phyloP scores from a whole-genome alignment of 1,139 yeast genomes.

The Geotrichum carabidarum region DNA sequence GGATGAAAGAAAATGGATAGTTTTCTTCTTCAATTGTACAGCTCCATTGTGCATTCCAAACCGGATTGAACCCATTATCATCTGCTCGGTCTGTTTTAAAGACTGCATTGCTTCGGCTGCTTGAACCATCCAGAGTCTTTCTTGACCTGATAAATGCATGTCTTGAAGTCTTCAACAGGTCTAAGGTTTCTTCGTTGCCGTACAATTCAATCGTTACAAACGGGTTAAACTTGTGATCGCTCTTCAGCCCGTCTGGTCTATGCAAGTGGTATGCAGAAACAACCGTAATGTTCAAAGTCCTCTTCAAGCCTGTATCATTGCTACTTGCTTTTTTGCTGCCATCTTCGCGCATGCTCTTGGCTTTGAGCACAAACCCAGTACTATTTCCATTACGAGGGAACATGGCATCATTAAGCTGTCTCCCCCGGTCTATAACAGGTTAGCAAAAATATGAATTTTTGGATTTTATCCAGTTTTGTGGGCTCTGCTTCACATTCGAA shows the following conservation, averaged over 20 bases:
- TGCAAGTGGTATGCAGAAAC: constrained; percentile 87
- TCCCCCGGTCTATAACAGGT: constrained; percentile 59
- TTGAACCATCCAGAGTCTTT: constrained; percentile 17
- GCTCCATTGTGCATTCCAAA: constrained; percentile 58
- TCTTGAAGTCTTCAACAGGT: constrained; percentile 6
- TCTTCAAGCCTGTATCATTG: neutral
- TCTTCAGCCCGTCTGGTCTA: constrained; percentile 48
- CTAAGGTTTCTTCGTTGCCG: constrained; percentile 35
- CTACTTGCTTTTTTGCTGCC: neutral
- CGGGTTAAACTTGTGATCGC: constrained; percentile 49
- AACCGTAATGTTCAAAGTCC: constrained; percentile 33
- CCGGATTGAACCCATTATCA: constrained; percentile 80
- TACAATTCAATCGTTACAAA: constrained; percentile 53
- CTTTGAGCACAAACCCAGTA: constrained; percentile 77
- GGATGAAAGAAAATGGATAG: constrained; percentile 47
- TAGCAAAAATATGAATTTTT: neutral
- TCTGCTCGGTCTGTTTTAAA: constrained; percentile 41
- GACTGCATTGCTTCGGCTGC: constrained; percentile 19
- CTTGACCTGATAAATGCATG: constrained; percentile 11
- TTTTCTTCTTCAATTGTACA: constrained; percentile 43
- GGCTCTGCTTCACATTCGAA: neutral
- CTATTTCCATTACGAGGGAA: constrained; percentile 51
- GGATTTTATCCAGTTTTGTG: neutral
- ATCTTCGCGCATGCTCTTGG: constrained; percentile 35
- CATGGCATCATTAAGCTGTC: constrained; percentile 83